Percentiles rank a stretch among this genome's conserved stretches.
These are phyloP conservation scores for Talaromyces sp. DNA, from an alignment of 2,329 filamentous ascomycete genomes.

Conservation along the genomic window DNA sequence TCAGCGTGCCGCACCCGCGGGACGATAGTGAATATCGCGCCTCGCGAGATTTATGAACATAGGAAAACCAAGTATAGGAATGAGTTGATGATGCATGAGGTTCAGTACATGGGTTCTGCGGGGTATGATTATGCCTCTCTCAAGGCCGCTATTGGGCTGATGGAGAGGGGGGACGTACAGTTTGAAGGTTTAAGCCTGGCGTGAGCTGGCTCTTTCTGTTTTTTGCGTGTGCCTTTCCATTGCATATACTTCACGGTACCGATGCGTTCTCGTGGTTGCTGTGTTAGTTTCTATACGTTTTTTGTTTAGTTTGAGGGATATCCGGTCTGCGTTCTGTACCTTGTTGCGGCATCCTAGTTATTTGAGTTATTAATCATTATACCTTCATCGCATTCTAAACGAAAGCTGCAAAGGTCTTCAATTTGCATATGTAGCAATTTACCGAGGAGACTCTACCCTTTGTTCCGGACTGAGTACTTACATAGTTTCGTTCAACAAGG, in stretches of 20 bases:
- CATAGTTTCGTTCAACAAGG: neutral
- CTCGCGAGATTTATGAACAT: neutral
- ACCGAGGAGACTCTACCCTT: neutral
- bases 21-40: neutral
- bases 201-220: neutral
- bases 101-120: neutral
- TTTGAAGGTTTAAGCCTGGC: neutral
- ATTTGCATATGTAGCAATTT: neutral
- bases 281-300: neutral
- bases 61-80: neutral
- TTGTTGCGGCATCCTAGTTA: neutral
- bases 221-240: neutral
- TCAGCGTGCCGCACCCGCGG: conserved; percentile 2
- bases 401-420: neutral
- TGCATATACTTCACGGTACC: neutral
- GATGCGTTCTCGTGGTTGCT: neutral
- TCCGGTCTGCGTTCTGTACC: neutral
- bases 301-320: neutral
- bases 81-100: neutral
- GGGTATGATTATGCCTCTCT: neutral
- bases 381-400: neutral
- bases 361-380: neutral
- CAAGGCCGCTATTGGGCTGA: neutral
- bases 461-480: neutral
- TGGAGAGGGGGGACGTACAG: neutral